A percentile compares a stretch with the other conserved stretches of the same genome.
phyloP scores from a whole-genome alignment of 2,329 filamentous ascomycete genomes.

The Diaporthe ampelina region DNA sequence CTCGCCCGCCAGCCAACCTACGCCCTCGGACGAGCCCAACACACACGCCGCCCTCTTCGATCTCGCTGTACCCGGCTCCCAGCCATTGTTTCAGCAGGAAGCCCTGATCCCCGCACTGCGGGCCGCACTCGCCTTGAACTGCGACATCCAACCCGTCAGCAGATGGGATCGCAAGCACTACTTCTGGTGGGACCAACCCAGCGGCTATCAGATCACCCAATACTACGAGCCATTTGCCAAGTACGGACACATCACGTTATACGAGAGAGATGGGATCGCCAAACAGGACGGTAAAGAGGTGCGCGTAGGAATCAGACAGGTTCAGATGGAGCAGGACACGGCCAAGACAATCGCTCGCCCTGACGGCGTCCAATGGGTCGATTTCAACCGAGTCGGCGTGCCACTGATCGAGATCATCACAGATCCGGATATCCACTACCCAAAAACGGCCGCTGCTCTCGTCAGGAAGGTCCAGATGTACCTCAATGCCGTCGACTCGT shows the following conservation, averaged over 20 bases:
- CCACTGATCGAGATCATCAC: conserved; percentile 97
- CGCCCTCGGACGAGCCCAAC: conserved; percentile 79
- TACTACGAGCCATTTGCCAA: conserved; percentile 84
- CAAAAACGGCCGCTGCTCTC: conserved; percentile 87
- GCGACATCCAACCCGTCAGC: conserved; percentile 81
- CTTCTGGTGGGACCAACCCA: conserved; percentile 98
- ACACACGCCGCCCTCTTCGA: conserved; percentile 92
- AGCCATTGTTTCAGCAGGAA: conserved; percentile 86
- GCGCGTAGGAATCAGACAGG: conserved; percentile 86
- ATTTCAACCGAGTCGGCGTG: conserved; percentile 93
- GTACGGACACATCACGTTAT: conserved; percentile 80
- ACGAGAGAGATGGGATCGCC: conserved; percentile 83
- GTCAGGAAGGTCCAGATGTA: conserved; percentile 90
- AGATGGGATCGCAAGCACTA: conserved; percentile 98
- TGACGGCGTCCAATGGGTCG: conserved; percentile 81
- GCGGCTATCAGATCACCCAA: conserved; percentile 97
- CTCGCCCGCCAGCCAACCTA: conserved; percentile 70
- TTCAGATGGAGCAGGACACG: conserved; percentile 98
- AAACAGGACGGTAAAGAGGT: conserved; percentile 79
- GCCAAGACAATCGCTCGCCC: conserved; percentile 90
- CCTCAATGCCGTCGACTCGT: conserved; percentile 84
- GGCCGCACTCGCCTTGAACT: conserved; percentile 87
- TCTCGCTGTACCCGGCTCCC: conserved; percentile 87
- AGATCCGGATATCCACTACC: conserved; percentile 87
- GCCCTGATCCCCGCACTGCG: conserved; percentile 91